phyloP scores from a whole-genome alignment of 2,329 filamentous ascomycete genomes.

The Fusarium napiforme region DNA sequence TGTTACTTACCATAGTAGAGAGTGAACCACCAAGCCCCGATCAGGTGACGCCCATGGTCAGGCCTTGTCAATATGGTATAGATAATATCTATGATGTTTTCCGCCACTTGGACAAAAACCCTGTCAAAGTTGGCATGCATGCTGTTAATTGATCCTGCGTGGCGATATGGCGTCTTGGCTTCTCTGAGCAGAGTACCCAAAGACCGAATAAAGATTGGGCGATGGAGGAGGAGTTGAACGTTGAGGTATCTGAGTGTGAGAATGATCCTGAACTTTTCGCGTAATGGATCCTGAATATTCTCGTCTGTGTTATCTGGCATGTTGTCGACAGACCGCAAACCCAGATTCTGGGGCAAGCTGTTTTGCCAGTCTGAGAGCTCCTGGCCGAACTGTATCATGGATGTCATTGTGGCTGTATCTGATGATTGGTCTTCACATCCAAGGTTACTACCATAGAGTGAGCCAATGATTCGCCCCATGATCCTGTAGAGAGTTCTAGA shows the following conservation, averaged over 20 bases:
- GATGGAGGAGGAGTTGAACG: slow-evolving; percentile 3
- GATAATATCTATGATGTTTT: slow-evolving; percentile 21
- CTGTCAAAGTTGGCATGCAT: slow-evolving; percentile 25
- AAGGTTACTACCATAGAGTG: slow-evolving; percentile 27
- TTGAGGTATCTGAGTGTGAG: not conserved
- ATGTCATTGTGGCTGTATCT: slow-evolving; percentile 8
- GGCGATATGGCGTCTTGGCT: not conserved
- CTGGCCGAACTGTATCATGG: slow-evolving; percentile 23
- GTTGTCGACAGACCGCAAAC: not conserved
- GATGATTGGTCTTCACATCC: slow-evolving; percentile 14
- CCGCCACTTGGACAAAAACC: slow-evolving; percentile 3
- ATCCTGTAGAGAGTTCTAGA: slow-evolving; percentile 19
- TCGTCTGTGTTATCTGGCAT: not conserved
- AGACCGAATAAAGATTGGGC: not conserved
- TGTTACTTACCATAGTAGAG: slow-evolving; percentile 26
- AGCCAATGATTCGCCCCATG: slow-evolving; percentile 13
- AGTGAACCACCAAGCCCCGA: slow-evolving; percentile 37
- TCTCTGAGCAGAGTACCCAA: not conserved
- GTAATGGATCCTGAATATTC: not conserved
- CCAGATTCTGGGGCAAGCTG: not conserved
- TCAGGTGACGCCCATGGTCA: slow-evolving; percentile 6
- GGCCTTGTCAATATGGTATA: slow-evolving; percentile 4
- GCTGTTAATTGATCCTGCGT: not conserved
- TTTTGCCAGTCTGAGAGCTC: slow-evolving; percentile 28
- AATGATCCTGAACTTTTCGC: not conserved